These are phyloP conservation scores for Mollisia scopiformis DNA, from an alignment of 2,329 filamentous ascomycete species.

Conservation along the genomic window DNA sequence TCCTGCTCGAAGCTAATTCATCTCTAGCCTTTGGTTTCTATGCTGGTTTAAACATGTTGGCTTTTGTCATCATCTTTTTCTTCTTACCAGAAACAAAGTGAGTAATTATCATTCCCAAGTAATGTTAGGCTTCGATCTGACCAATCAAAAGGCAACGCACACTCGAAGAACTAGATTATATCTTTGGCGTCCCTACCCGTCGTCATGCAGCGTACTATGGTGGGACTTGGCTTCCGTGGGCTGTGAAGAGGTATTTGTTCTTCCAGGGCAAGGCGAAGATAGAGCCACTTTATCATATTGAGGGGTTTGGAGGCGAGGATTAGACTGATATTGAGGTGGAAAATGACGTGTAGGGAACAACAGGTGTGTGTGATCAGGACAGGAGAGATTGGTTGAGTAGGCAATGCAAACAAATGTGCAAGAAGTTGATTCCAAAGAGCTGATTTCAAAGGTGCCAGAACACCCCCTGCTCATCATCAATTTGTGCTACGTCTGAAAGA, in stretches of 20 bases:
- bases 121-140: not conserved
- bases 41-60: not conserved
- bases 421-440: too few relatives aligned
- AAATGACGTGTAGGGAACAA: too few relatives aligned
- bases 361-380: too few relatives aligned
- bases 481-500: too few relatives aligned
- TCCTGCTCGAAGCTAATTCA: not conserved
- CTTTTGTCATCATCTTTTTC: conserved; percentile 1
- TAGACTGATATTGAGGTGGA: too few relatives aligned
- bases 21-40: not conserved
- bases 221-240: conserved; percentile 52
- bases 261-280: conserved; percentile 49
- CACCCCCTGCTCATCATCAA: too few relatives aligned
- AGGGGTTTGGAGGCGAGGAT: conserved; percentile 22
- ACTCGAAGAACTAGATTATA: conserved; percentile 60
- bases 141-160: conserved; percentile 49
- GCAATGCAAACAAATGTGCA: too few relatives aligned
- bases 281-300: conserved; percentile 54
- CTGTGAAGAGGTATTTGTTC: conserved; percentile 59
- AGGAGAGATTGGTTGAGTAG: not conserved
- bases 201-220: conserved; percentile 48
- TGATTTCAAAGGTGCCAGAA: too few relatives aligned
- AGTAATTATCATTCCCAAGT: not conserved
- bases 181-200: conserved; percentile 60
- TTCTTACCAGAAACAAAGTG: conserved; percentile 1